Base-by-base conservation (phyloP, 2,329 filamentous ascomycete genomes). In the Penicillium freii region DNA sequence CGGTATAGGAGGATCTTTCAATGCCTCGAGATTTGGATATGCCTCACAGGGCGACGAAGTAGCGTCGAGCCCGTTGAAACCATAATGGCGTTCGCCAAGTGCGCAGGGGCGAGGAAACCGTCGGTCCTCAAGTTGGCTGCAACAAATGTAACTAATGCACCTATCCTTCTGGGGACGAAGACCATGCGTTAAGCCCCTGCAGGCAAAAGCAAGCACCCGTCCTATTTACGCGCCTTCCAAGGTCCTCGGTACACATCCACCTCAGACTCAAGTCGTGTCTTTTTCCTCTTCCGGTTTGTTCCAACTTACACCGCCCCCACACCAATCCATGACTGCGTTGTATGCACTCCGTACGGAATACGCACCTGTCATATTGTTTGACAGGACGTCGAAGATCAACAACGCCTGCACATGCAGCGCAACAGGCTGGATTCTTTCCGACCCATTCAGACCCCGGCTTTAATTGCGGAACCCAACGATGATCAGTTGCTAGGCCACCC, bases 1-100 rank as follows among this genome's bases (percentile, higher is more conserved):
- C 54, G 43, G 60, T 48, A 17, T 63, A 63, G 40, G 21, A 29
- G 11, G 19, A 13, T 40, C 5, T 9, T 19, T 11, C 33, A 33
- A 19, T 27, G 11, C 5, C 13, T 36, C 36, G 21, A 43, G 7
- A 45, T 44, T 33, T 31, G 21, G 25, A 31, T 27, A 13, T 19
- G 19, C n/a, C 25, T 19, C 29, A 19, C 53, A 42, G 27, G 17
- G 19, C 9, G 5, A 13, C 21, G 5, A n/a, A 33, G 15, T 21
- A 33, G 17, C 17, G 1, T 27, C 33, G 13, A 19, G 11, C 23
- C 33, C 6, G 47, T 21, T 31, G 38, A 21, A 43, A 50, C 23
- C 23, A 29, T 25, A 39, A 39, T 45, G 29, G 19, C 39, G 33
- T 15, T 45, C 7, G 29, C 11, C 4, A 23, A 45, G 29, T 21